A percentile compares a stretch with the other conserved stretches of the same genome.
Evolutionary conservation across 805 yeast species (phyloP).

Genomic region (Wickerhamomyces queroliae): DNA sequence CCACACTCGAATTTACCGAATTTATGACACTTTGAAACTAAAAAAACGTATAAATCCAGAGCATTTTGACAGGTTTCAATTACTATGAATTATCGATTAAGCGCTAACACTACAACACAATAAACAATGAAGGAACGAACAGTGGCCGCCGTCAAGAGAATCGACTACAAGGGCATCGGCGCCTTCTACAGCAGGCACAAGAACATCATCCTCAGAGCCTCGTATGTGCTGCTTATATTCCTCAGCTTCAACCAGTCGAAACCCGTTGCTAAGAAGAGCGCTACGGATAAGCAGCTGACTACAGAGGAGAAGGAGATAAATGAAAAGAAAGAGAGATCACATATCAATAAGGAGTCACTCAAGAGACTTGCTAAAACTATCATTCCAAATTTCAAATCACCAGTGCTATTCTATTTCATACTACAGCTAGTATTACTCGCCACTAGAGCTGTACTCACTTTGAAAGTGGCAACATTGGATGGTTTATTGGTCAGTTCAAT

Average conservation of each 20-base stretch:
- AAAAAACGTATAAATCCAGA: background rate
- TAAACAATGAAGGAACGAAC: background rate
- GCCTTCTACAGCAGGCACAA: constrained; percentile 1
- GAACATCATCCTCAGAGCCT: background rate
- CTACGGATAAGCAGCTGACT: background rate
- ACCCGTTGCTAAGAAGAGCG: background rate
- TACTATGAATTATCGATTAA: too few species aligned
- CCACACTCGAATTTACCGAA: background rate
- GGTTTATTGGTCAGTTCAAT: constrained; percentile 80
- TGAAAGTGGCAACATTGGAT: constrained; percentile 81
- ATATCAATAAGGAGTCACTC: constrained; percentile 10
- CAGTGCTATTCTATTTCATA: constrained; percentile 17
- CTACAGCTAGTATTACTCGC: constrained; percentile 41
- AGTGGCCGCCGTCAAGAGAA: background rate
- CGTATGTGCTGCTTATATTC: background rate
- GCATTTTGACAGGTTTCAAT: background rate
- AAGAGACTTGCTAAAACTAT: constrained; percentile 10
- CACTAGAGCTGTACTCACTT: constrained; percentile 64
- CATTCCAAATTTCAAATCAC: constrained; percentile 19
- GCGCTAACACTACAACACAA: background rate
- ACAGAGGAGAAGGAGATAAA: background rate
- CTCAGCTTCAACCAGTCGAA: background rate
- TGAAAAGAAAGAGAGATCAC: background rate
- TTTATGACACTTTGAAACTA: too few species aligned
- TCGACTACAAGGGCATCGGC: background rate